Percentiles rank a stretch among this genome's conserved stretches.
Conservation (phyloP, 495 filamentous ascomycete species). For the Platismatia glauca region DNA sequence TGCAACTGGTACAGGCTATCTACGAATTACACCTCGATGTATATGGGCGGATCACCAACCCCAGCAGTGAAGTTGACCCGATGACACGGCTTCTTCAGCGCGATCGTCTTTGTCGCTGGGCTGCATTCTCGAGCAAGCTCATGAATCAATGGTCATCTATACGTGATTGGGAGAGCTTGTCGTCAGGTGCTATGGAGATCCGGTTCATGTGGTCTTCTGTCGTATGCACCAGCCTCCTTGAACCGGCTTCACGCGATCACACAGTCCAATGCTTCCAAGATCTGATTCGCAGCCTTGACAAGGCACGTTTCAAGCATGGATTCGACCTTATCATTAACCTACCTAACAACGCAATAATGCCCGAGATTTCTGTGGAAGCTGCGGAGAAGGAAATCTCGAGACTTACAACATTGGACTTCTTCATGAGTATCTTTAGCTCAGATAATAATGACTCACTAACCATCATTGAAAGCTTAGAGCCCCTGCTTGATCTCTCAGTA, state of each 20-base stretch:
- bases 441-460: constrained; percentile 61
- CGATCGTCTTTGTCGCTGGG: constrained; percentile 68
- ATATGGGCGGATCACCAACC: constrained; percentile 66
- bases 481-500: constrained; percentile 71
- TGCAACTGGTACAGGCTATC: constrained; percentile 62
- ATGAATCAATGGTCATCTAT: constrained; percentile 34
- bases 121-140: constrained; percentile 55
- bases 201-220: constrained; percentile 81
- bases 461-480: constrained; percentile 86
- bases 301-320: constrained; percentile 24
- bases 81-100: constrained; percentile 51
- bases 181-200: constrained; percentile 34
- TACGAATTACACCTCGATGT: constrained; percentile 88
- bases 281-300: constrained; percentile 42
- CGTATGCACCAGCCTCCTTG: constrained; percentile 60
- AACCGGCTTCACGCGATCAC: constrained; percentile 63
- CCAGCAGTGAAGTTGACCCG: constrained; percentile 57
- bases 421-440: constrained; percentile 67
- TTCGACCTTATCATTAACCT: constrained; percentile 47
- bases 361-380: constrained; percentile 71
- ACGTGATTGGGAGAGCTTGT: constrained; percentile 31
- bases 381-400: constrained; percentile 85
- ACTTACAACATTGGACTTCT: constrained; percentile 92
- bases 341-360: constrained; percentile 80
- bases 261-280: constrained; percentile 73